Base-by-base conservation (phyloP, 169 alveolate species). In the Plasmodium fragile region DNA sequence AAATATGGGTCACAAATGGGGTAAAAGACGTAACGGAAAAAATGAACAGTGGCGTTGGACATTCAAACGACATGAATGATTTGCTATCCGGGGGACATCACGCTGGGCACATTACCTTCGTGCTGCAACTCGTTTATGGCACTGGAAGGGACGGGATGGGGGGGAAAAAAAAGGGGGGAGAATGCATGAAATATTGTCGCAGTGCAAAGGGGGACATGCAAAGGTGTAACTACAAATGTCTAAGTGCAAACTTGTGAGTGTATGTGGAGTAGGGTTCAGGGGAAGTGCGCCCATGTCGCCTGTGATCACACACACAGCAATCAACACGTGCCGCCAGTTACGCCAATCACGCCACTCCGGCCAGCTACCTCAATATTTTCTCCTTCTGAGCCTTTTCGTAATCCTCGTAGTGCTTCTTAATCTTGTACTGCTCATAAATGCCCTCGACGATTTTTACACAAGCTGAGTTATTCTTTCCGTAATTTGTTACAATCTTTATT, bases 381-480 rank as follows among this genome's bases (percentile, higher is more conserved):
- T 77, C 83, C 94, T 87, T 95, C 43, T 93, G 92, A 11, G 92
- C 94, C 65, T 81, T 77, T 69, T 93, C 81, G 87, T 96, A 96
- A 43, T 71, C 77, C 18, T 70, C 71, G 91, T 94, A 96, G 53
- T 81, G 78, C 6, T 84, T 32, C 39, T 81, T 95, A 45, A 96
- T 34, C 36, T 93, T 81, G 73, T 95, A 83, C n/a, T 96, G 95
- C 65, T 93, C 94, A 87, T 95, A 96, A 36, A 96, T 32, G 34
- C 72, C 52, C 36, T 96, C 95, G 39, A 96, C 96, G 18, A 65
- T 80, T 55, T 90, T 93, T 39, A 96, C 96, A 72, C 94, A 92
- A 30, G 82, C 85, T 25, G 34, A 55, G 81, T 95, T 94, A 87
- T 92, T 82, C 69, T 82, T 92, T 0, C 97, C 97, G 18, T 95